Evolutionary conservation across 352 stramenopile species (phyloP).

Genomic region (Phytophthora sojae): DNA sequence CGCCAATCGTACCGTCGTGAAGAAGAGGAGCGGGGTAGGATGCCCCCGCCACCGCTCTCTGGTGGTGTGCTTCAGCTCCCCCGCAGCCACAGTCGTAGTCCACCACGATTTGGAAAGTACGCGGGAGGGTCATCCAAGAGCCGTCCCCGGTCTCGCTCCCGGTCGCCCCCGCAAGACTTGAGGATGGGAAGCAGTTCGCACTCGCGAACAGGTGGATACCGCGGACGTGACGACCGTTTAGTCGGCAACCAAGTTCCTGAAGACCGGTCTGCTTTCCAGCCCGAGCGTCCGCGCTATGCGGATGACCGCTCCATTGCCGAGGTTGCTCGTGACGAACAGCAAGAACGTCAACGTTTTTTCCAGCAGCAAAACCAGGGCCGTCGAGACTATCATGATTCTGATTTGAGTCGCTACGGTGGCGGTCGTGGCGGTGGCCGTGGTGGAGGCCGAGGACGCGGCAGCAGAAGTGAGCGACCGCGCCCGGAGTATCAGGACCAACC

Average conservation of each 20-base stretch:
- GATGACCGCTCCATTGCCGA: slow-evolving; percentile 64
- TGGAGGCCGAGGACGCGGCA: slow-evolving; percentile 30
- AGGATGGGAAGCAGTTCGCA: slow-evolving; percentile 29
- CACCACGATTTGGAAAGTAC: slow-evolving; percentile 41
- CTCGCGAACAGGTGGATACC: slow-evolving; percentile 27
- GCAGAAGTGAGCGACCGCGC: slow-evolving; percentile 12
- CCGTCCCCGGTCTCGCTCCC: slow-evolving; percentile 34
- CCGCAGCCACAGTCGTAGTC: slow-evolving; percentile 40
- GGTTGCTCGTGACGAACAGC: slow-evolving; percentile 56
- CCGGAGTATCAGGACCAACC: slow-evolving; percentile 12
- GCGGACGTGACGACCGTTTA: slow-evolving; percentile 33
- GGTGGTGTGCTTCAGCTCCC: slow-evolving; percentile 27
- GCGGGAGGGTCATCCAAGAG: slow-evolving; percentile 17
- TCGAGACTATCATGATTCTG: slow-evolving; percentile 39
- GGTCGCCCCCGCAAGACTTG: slow-evolving; percentile 31
- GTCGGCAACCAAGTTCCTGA: slow-evolving; percentile 32
- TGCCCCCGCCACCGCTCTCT: slow-evolving; percentile 19
- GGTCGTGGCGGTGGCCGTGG: slow-evolving; percentile 37
- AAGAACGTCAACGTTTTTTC: slow-evolving; percentile 49
- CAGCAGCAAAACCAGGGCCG: slow-evolving; percentile 47
- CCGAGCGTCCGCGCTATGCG: slow-evolving; percentile 38
- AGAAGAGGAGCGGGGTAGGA: slow-evolving; percentile 32
- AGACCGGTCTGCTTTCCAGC: slow-evolving; percentile 25
- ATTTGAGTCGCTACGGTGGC: slow-evolving; percentile 45
- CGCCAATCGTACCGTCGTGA: slow-evolving; percentile 33